These are phyloP conservation scores for Xanthoparmelia taractica DNA, from an alignment of 495 filamentous ascomycete species.

Conservation along the genomic window DNA sequence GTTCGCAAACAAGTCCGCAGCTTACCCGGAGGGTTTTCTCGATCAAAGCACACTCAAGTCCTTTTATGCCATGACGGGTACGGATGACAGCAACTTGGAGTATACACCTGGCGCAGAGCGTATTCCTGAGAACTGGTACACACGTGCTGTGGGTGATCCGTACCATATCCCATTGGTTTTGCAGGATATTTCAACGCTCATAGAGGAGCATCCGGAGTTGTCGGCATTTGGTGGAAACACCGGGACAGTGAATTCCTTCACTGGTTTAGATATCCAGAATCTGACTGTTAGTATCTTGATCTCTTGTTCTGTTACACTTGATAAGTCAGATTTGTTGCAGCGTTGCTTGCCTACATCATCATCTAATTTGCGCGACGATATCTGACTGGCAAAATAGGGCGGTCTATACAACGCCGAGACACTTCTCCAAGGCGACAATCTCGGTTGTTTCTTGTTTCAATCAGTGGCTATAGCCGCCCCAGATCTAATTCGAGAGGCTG, in stretches of 20 bases:
- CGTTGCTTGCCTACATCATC: too few relatives aligned
- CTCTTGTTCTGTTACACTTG: too few relatives aligned
- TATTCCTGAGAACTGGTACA: neutral
- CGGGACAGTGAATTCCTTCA: neutral
- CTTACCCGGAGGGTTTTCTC: neutral
- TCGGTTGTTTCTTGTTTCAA: neutral
- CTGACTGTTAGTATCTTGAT: neutral
- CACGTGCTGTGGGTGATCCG: neutral
- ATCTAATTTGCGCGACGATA: too few relatives aligned
- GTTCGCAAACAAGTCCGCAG: slow-evolving; percentile 1
- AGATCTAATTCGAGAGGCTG: neutral
- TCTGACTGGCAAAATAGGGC: neutral
- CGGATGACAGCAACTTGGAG: neutral
- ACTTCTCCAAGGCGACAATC: neutral
- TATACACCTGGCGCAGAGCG: neutral
- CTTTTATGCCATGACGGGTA: neutral
- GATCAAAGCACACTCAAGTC: neutral
- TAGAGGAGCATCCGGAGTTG: neutral
- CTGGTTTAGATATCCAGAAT: neutral
- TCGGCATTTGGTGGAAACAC: neutral
- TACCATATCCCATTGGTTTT: neutral
- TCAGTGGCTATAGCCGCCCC: neutral
- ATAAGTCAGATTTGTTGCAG: too few relatives aligned
- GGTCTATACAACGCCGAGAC: neutral
- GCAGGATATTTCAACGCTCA: neutral